Conservation (phyloP, 805 yeast species). For the Candida arabinofermentans region DNA sequence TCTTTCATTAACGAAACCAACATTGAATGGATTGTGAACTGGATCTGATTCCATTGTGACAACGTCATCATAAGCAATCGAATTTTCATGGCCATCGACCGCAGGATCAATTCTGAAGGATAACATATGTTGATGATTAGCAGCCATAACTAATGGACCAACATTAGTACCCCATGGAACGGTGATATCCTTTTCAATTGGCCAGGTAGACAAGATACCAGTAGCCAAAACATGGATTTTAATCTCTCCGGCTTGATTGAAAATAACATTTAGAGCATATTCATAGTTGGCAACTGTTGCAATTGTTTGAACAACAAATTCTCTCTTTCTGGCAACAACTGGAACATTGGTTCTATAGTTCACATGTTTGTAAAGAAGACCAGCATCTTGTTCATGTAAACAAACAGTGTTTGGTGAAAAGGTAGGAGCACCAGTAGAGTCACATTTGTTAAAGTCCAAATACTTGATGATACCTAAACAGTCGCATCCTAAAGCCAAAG, state of each 20-base stretch:
- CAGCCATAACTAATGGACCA: slow-evolving; percentile 78
- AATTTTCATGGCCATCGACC: slow-evolving; percentile 73
- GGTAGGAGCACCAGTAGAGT: slow-evolving; percentile 57
- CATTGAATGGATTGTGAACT: slow-evolving; percentile 58
- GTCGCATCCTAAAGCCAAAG: slow-evolving; percentile 71
- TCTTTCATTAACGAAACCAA: slow-evolving; percentile 66
- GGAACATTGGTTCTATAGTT: slow-evolving; percentile 71
- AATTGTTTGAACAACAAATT: slow-evolving; percentile 73
- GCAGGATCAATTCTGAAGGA: slow-evolving; percentile 82
- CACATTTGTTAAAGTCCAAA: slow-evolving; percentile 54
- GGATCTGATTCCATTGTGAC: slow-evolving; percentile 54
- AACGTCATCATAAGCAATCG: slow-evolving; percentile 70
- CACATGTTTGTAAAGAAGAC: slow-evolving; percentile 72
- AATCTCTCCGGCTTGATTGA: slow-evolving; percentile 75
- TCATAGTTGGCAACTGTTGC: slow-evolving; percentile 86
- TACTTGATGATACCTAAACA: slow-evolving; percentile 78
- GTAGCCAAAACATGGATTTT: slow-evolving; percentile 80
- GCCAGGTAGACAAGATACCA: slow-evolving; percentile 83
- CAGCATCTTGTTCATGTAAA: slow-evolving; percentile 78
- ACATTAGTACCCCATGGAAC: slow-evolving; percentile 75
- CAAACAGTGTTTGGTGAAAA: slow-evolving; percentile 68
- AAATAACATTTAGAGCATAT: slow-evolving; percentile 66
- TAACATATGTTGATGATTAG: slow-evolving; percentile 79
- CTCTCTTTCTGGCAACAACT: slow-evolving; percentile 73
- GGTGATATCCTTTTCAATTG: slow-evolving; percentile 62